These are phyloP conservation scores for Serendipita sp. DNA, from an alignment of 768 basidiomycete species.

Conservation along the genomic window DNA sequence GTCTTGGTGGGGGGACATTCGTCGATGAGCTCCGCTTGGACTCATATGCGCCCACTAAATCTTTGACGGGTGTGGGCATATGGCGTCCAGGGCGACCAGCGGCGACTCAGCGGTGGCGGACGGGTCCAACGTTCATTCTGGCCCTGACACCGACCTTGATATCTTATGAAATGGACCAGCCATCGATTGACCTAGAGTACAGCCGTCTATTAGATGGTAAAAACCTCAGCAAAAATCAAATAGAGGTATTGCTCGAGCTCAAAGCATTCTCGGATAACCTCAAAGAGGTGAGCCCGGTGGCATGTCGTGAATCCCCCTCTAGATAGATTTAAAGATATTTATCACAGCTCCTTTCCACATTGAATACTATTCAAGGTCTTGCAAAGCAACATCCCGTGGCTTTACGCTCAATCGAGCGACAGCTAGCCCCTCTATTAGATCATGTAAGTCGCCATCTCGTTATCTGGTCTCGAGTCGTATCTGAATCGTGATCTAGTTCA, in stretches of 20 bases:
- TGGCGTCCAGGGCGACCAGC: not conserved
- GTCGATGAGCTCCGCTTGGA: not conserved
- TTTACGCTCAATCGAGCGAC: not conserved
- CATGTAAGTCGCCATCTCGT: not conserved
- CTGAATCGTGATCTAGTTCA: not conserved
- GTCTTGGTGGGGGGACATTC: not conserved
- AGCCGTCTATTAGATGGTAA: not conserved
- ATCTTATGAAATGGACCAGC: not conserved
- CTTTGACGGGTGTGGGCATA: slow-evolving; percentile 2
- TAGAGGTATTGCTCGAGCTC: not conserved
- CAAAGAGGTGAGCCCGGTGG: not conserved
- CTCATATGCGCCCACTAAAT: not conserved
- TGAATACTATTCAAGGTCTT: not conserved
- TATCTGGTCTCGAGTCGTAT: not conserved
- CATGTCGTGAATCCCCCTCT: not conserved
- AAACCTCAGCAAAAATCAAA: not conserved
- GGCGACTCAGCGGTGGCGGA: not conserved
- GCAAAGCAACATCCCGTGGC: not conserved
- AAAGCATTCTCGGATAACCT: not conserved
- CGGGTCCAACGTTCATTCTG: not conserved
- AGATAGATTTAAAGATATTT: not conserved
- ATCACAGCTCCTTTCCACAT: not conserved
- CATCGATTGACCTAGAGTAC: not conserved
- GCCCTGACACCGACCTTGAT: not conserved
- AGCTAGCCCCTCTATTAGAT: not conserved